A percentile compares a stretch with the other conserved stretches of the same genome.
Evolutionary conservation across 2,329 filamentous ascomycete genomes (phyloP).

Genomic region (Lachnellula suecica): DNA sequence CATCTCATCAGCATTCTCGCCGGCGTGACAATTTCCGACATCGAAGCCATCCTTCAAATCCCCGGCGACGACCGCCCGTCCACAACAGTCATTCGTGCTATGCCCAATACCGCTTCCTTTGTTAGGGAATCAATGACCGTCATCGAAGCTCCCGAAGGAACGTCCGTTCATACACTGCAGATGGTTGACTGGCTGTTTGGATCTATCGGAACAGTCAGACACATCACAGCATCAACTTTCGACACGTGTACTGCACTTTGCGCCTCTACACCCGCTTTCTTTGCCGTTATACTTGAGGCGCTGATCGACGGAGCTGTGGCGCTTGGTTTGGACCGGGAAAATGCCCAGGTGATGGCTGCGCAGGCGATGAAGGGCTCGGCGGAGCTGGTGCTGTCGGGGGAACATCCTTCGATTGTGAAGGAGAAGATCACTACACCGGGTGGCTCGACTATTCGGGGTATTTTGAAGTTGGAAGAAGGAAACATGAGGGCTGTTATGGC

Average conservation of each 20-base stretch:
- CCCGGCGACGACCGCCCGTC: constrained; percentile 31
- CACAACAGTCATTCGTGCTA: constrained; percentile 71
- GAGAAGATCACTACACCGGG: constrained; percentile 79
- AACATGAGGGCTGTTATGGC: constrained; percentile 69
- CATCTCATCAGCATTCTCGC: constrained; percentile 80
- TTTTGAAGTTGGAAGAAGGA: constrained; percentile 73
- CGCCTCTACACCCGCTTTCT: constrained; percentile 75
- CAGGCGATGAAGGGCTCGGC: constrained; percentile 77
- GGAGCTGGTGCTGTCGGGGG: constrained; percentile 64
- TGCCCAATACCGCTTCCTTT: constrained; percentile 81
- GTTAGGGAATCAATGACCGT: constrained; percentile 83
- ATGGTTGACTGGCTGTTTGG: constrained; percentile 77
- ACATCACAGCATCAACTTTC: constrained; percentile 66
- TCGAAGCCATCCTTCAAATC: constrained; percentile 58
- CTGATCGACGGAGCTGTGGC: constrained; percentile 76
- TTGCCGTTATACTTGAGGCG: constrained; percentile 72
- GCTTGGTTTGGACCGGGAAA: constrained; percentile 71
- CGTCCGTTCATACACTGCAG: constrained; percentile 46
- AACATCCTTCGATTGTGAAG: constrained; percentile 72
- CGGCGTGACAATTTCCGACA: constrained; percentile 69
- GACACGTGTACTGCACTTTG: constrained; percentile 73
- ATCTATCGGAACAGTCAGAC: constrained; percentile 68
- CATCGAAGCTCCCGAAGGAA: constrained; percentile 62
- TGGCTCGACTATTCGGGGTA: constrained; percentile 74
- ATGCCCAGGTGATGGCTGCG: constrained; percentile 75